Conservation (phyloP, 805 yeast genomes). For the Suhomyces sp. region DNA sequence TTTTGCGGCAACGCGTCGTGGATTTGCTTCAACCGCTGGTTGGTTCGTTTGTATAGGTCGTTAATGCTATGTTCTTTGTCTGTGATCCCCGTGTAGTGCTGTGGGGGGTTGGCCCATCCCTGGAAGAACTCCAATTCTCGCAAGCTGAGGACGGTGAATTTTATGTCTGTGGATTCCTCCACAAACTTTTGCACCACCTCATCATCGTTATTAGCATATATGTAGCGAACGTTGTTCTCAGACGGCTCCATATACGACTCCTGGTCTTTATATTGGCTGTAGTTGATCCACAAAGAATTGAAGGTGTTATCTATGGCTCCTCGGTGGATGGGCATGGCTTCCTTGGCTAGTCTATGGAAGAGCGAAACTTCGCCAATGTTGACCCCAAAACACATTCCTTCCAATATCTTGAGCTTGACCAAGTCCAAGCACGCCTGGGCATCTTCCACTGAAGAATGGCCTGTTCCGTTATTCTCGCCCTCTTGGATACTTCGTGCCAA, state of each 20-base stretch:
- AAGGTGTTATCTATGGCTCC: constrained; percentile 2
- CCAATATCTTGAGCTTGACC: constrained; percentile 61
- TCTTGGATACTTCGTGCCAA: constrained; percentile 62
- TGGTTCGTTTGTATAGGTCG: constrained; percentile 31
- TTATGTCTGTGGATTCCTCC: constrained; percentile 37
- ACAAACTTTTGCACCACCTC: constrained; percentile 47
- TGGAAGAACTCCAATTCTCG: constrained; percentile 53
- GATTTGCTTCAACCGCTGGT: constrained; percentile 45
- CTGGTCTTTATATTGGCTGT: constrained; percentile 18
- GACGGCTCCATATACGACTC: constrained; percentile 15
- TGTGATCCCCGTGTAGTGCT: constrained; percentile 18
- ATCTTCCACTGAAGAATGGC: constrained; percentile 86
- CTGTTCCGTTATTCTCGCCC: constrained; percentile 51
- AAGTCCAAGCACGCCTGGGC: constrained; percentile 77
- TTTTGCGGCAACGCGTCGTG: constrained; percentile 54
- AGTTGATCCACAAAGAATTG: constrained; percentile 23
- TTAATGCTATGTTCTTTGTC: constrained; percentile 8
- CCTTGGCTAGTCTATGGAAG: constrained; percentile 9
- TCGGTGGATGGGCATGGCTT: not conserved
- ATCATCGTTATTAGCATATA: constrained; percentile 56
- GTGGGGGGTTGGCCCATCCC: constrained; percentile 23
- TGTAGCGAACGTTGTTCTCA: constrained; percentile 16
- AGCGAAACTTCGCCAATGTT: constrained; percentile 23
- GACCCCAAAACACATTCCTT: constrained; percentile 65
- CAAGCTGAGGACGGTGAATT: constrained; percentile 51